A percentile compares a stretch with the other conserved stretches of the same genome.
Evolutionary conservation across 345 rosid species (phyloP).

Genomic region (Brassica rapa): DNA sequence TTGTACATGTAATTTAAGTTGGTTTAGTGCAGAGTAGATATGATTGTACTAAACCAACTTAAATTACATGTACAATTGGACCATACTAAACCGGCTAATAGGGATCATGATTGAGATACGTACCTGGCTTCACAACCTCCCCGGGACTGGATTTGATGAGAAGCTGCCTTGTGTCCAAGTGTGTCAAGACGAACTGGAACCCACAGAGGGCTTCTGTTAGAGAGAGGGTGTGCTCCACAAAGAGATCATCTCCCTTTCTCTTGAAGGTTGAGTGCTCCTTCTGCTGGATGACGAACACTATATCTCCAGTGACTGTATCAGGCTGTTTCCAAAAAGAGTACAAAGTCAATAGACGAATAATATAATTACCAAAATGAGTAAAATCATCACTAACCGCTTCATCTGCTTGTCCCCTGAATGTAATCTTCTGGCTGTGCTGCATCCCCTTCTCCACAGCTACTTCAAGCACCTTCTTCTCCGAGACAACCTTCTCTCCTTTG

Average conservation of each 20-base stretch:
- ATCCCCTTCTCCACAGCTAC: constrained; percentile 84
- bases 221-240: constrained; percentile 72
- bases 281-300: constrained; percentile 81
- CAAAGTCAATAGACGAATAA: not conserved
- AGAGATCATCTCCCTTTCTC: constrained; percentile 83
- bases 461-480: not conserved
- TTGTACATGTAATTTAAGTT: too few species aligned
- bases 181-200: constrained; percentile 71
- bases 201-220: constrained; percentile 93
- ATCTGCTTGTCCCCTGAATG: constrained; percentile 91
- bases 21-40: too few species aligned
- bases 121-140: constrained; percentile 88
- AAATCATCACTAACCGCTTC: constrained; percentile 59
- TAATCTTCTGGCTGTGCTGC: constrained; percentile 82
- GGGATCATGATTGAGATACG: not conserved
- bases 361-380: not conserved
- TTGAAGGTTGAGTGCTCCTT: constrained; percentile 87
- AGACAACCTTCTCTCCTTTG: not conserved
- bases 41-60: too few species aligned
- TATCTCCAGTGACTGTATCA: constrained; percentile 79
- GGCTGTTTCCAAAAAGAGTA: constrained; percentile 58
- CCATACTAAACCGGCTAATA: too few species aligned
- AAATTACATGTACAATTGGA: too few species aligned
- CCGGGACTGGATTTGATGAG: constrained; percentile 36
- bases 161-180: constrained; percentile 82